Base-by-base conservation (phyloP, 164 flowering plant species). In the Dillenia turbinata region DNA sequence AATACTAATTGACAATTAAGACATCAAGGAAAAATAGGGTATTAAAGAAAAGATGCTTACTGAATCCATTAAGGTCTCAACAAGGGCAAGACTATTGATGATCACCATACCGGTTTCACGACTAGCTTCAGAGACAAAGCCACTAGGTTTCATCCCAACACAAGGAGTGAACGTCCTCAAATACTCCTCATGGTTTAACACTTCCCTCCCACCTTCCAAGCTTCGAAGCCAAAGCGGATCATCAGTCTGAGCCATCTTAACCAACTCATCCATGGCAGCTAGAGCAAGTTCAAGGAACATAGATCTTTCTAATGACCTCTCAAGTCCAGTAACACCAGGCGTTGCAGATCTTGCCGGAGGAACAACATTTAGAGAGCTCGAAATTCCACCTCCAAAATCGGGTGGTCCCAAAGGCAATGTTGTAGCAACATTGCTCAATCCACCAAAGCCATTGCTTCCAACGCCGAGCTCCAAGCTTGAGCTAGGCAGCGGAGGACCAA, bases 231-330 rank as follows among this genome's bases (percentile, higher is more conserved):
- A 94, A 46, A 94, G 82, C 0, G 97, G 90, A 33, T 86, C 96
- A 44, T 84, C 82, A 26, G 78, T 74, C 66, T 87, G 89, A 0
- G 91, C 99, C 88, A 94, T 74, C 73, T 85, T 91, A 9, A 91
- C 80, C 72, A 94, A 62, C 56, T 94, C 99, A 53, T 91, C 95
- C 99, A 94, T 94, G 24, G 97, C 95, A 47, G 85, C 74, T 76
- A 91, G 75, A 46, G 99, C 97, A 46, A 91, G 85, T 77, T 91
- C 97, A 67, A 86, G 69, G 61, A 81, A 83, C 89, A 94, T 76
- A 3, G 97, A 85, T 58, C 87, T 79, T 80, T 92, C 95, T 10
- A 78, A 43, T 4, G 89, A 80, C 52, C 82, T 75, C 17, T 86
- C 95, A 6, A 83, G 47, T 2, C 79, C 83, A 1, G 72, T 49